These are phyloP conservation scores for Fusarium cicatricum DNA, from an alignment of 2,329 filamentous ascomycete genomes.

Conservation along the genomic window DNA sequence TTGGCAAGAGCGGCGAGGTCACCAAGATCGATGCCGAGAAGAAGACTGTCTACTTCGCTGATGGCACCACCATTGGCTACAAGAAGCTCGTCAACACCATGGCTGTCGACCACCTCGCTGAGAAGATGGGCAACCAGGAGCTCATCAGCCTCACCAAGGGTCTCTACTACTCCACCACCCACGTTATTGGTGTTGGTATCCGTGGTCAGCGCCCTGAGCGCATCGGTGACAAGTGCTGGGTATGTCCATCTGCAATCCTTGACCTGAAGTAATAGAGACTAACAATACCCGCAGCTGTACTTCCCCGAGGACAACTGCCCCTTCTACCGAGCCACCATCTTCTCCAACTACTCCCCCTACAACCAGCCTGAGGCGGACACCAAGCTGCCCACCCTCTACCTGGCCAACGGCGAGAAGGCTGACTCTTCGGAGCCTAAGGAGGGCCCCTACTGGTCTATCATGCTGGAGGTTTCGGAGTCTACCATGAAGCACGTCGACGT, in stretches of 20 bases:
- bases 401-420: conserved; percentile 86
- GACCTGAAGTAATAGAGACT: conserved; percentile 19
- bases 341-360: conserved; percentile 99
- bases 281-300: conserved; percentile 71
- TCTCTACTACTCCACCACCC: conserved; percentile 95
- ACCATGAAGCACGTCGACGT: conserved; percentile 93
- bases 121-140: conserved; percentile 88
- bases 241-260: conserved; percentile 50
- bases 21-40: conserved; percentile 85
- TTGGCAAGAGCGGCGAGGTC: conserved; percentile 85
- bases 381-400: conserved; percentile 87
- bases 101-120: conserved; percentile 88
- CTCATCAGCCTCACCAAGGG: conserved; percentile 85
- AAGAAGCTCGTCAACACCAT: conserved; percentile 95
- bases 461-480: conserved; percentile 98
- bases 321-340: conserved; percentile 99
- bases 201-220: conserved; percentile 90
- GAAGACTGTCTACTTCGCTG: conserved; percentile 82
- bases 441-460: conserved; percentile 99
- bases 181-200: conserved; percentile 95
- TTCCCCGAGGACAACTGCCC: conserved; percentile 99
- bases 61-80: conserved; percentile 90
- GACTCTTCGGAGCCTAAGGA: conserved; percentile 75
- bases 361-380: conserved; percentile 87
- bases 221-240: conserved; percentile 99